Percentiles rank a stretch among this genome's conserved stretches.
phyloP scores from a whole-genome alignment of 768 basidiomycete genomes.

The Phanerochaete sordida region DNA sequence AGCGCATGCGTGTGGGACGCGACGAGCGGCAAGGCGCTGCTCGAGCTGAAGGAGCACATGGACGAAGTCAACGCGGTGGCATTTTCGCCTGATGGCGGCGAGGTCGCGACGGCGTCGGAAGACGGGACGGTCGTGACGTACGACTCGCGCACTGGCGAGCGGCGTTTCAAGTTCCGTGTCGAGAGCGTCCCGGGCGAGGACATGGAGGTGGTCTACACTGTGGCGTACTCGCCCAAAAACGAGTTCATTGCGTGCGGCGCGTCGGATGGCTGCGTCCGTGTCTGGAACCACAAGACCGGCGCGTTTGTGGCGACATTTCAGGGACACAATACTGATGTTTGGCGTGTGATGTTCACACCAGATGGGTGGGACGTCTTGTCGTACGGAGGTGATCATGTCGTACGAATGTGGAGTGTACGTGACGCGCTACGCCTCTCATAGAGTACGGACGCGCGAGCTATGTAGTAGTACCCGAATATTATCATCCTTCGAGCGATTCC shows the following conservation, averaged over 20 bases:
- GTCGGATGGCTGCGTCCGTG: slow-evolving; percentile 15
- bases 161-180: slow-evolving; percentile 4
- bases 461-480: no score
- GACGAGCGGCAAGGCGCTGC: slow-evolving; percentile 11
- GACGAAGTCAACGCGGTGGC: slow-evolving; percentile 30
- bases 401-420: slow-evolving; percentile 18
- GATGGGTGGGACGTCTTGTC: slow-evolving; percentile 40
- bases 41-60: slow-evolving; percentile 14
- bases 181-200: no score
- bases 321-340: slow-evolving; percentile 26
- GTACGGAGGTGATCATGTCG: slow-evolving; percentile 33
- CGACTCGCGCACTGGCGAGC: slow-evolving; percentile 15
- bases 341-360: slow-evolving; percentile 37
- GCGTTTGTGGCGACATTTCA: slow-evolving; percentile 8
- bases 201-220: slow-evolving; percentile 12
- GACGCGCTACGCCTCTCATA: no score
- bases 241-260: slow-evolving; percentile 17
- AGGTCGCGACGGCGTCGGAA: slow-evolving; percentile 37
- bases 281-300: slow-evolving; percentile 13
- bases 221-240: slow-evolving; percentile 12
- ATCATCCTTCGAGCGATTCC: no score
- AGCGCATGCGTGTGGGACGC: slow-evolving; percentile 23
- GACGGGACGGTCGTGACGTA: slow-evolving; percentile 23
- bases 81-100: slow-evolving; percentile 42
- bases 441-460: no score